Evolutionary conservation across 2,329 filamentous ascomycete species (phyloP).

Genomic region (Alternaria postmessia): DNA sequence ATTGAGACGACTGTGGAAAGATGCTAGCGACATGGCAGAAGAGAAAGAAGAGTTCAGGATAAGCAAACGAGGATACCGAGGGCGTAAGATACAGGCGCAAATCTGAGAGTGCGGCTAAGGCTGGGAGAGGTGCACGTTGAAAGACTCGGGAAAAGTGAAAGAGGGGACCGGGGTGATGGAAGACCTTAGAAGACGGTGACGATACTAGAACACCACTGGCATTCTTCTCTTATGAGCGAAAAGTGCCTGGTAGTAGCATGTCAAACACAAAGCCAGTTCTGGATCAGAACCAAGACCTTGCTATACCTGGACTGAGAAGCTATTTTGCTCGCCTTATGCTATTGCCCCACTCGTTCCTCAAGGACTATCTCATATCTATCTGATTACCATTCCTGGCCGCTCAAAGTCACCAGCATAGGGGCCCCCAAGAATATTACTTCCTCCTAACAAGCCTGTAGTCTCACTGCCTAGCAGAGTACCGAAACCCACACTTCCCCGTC

Average conservation of each 20-base stretch:
- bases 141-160: not conserved
- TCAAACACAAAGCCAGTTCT: not conserved
- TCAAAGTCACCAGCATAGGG: slow-evolving; percentile 74
- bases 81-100: not conserved
- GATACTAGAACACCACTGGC: not conserved
- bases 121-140: not conserved
- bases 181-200: not conserved
- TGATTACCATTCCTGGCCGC: slow-evolving; percentile 63
- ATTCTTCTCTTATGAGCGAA: not conserved
- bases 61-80: not conserved
- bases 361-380: slow-evolving; percentile 32
- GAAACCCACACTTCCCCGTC: slow-evolving; percentile 52
- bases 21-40: not conserved
- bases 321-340: not conserved
- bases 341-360: not conserved
- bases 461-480: slow-evolving; percentile 57
- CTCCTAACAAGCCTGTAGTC: slow-evolving; percentile 66
- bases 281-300: not conserved
- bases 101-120: not conserved
- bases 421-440: slow-evolving; percentile 85
- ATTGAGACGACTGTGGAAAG: not conserved
- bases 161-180: not conserved
- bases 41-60: not conserved
- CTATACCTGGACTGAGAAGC: not conserved
- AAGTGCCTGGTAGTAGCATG: not conserved